These are phyloP conservation scores for Aureococcus anophagefferens DNA, from an alignment of 108 stramenopile species.

Conservation along the genomic window DNA sequence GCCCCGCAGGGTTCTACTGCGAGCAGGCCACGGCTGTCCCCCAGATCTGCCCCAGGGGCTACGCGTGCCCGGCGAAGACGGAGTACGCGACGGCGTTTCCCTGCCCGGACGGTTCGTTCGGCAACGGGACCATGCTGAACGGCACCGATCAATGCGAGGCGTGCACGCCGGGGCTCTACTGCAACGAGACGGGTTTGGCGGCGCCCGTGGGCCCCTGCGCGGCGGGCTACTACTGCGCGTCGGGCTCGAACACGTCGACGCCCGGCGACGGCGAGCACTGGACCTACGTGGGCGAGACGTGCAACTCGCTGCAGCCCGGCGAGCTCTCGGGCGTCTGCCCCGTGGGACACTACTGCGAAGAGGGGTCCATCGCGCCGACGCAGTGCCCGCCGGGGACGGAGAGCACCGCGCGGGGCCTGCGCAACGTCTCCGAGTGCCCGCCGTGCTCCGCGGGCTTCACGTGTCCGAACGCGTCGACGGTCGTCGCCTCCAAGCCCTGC, in stretches of 20 bases:
- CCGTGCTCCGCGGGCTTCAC: constrained; percentile 31
- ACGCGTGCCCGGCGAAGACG: background rate
- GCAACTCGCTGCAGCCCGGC: no score
- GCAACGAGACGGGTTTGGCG: constrained; percentile 9
- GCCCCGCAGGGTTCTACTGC: constrained; percentile 17
- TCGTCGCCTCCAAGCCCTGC: background rate
- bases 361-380: background rate
- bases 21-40: background rate
- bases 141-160: constrained; percentile 11
- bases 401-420: background rate
- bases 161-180: constrained; percentile 23
- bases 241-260: background rate
- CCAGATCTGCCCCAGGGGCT: background rate
- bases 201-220: constrained; percentile 25
- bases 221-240: constrained; percentile 27
- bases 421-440: constrained; percentile 16
- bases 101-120: constrained; percentile 11
- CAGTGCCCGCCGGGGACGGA: constrained; percentile 5
- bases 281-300: background rate
- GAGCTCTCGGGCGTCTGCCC: constrained; percentile 5
- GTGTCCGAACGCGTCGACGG: constrained; percentile 11
- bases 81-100: background rate
- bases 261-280: background rate
- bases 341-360: constrained; percentile 31
- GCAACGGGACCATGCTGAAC: background rate